phyloP scores from a whole-genome alignment of 2,329 filamentous ascomycete genomes.

The Monosporascus ibericus region DNA sequence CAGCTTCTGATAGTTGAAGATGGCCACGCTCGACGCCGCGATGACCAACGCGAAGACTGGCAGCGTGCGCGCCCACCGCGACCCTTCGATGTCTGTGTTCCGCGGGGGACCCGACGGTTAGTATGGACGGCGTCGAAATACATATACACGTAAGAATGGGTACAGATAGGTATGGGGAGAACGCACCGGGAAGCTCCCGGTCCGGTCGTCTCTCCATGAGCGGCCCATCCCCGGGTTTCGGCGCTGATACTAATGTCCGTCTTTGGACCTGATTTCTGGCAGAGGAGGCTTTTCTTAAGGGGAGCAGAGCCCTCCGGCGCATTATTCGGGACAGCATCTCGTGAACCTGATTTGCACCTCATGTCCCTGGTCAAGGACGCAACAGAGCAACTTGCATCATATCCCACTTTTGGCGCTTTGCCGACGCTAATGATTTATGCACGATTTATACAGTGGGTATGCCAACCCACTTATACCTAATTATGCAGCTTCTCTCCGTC shows the following conservation, averaged over 20 bases:
- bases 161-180: neutral
- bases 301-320: constrained; percentile 22
- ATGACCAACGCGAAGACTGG: constrained; percentile 76
- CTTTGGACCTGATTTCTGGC: constrained; percentile 19
- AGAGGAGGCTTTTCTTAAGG: constrained; percentile 14
- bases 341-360: constrained; percentile 1
- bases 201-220: constrained; percentile 60
- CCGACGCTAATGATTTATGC: too few relatives aligned
- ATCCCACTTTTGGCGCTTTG: neutral
- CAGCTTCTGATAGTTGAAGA: constrained; percentile 99
- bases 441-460: too few relatives aligned
- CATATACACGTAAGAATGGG: neutral
- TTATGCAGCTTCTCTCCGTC: too few relatives aligned
- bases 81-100: constrained; percentile 36
- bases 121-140: neutral
- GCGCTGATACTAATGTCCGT: constrained; percentile 48
- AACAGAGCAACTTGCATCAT: neutral
- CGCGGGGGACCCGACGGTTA: constrained; percentile 1
- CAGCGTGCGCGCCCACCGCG: constrained; percentile 65
- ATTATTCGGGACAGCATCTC: constrained; percentile 30
- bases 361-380: too few relatives aligned
- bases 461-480: neutral
- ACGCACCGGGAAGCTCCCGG: constrained; percentile 58
- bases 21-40: constrained; percentile 66
- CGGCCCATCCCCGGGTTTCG: constrained; percentile 54